phyloP scores from a whole-genome alignment of 106 monocot genomes.

The Iris macrosiphon region DNA sequence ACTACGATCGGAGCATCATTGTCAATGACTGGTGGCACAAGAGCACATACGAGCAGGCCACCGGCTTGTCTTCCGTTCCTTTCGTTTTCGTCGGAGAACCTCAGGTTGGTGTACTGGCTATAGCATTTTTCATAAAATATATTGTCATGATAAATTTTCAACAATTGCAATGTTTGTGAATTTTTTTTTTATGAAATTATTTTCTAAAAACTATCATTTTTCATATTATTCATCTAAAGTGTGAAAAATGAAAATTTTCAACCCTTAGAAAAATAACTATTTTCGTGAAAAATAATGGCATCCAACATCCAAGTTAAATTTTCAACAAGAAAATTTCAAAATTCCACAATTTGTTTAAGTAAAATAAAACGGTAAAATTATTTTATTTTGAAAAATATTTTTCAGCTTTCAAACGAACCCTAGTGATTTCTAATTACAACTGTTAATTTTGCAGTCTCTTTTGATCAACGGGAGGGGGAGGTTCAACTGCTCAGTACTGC shows the following conservation, averaged over 20 bases:
- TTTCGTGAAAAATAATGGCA: too few species aligned
- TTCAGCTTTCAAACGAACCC: background rate
- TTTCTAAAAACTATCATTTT: too few species aligned
- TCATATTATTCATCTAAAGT: too few species aligned
- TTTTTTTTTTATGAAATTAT: too few species aligned
- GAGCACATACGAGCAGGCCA: conserved; percentile 54
- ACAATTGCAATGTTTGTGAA: too few species aligned
- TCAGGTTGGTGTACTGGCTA: conserved; percentile 20
- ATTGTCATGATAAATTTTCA: too few species aligned
- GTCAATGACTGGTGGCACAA: conserved; percentile 95
- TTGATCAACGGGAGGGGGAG: conserved; percentile 40
- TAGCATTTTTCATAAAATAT: background rate
- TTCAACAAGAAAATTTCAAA: too few species aligned
- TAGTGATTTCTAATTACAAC: background rate
- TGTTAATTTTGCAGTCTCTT: conserved; percentile 28
- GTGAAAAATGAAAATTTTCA: too few species aligned
- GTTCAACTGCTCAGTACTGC: conserved; percentile 29
- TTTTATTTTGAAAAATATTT: background rate
- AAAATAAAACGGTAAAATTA: too few species aligned
- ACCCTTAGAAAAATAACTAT: background rate
- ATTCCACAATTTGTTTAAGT: too few species aligned
- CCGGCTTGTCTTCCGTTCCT: conserved; percentile 35
- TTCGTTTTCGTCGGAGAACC: conserved; percentile 72
- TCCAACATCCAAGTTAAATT: background rate
- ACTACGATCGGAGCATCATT: conserved; percentile 52